Conservation (phyloP, 2,329 filamentous ascomycete species). For the Cytospora piceae region DNA sequence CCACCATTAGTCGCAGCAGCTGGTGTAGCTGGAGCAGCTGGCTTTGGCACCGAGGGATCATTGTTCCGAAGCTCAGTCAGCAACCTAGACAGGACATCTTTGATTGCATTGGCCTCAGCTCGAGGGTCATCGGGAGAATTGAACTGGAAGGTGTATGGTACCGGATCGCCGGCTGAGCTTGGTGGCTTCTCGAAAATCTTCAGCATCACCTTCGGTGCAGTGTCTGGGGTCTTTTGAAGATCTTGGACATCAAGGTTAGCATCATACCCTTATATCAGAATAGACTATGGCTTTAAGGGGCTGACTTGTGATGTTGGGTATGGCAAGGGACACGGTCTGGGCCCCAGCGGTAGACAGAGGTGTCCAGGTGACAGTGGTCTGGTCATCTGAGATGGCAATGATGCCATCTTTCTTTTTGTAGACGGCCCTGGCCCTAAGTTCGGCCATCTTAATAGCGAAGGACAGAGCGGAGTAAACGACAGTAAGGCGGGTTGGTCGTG, state of each 20-base stretch:
- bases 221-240: slow-evolving; percentile 91
- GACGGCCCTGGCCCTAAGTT: slow-evolving; percentile 67
- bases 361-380: slow-evolving; percentile 79
- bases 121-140: slow-evolving; percentile 77
- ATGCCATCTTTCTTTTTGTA: slow-evolving; percentile 98
- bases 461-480: not conserved
- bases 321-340: slow-evolving; percentile 68
- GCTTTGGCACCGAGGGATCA: slow-evolving; percentile 56
- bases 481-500: not conserved
- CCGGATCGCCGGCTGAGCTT: slow-evolving; percentile 57
- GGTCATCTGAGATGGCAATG: slow-evolving; percentile 74
- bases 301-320: slow-evolving; percentile 83
- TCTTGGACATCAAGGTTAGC: slow-evolving; percentile 55
- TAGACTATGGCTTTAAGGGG: not conserved
- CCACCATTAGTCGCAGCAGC: slow-evolving; percentile 31
- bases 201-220: slow-evolving; percentile 87
- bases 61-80: slow-evolving; percentile 69
- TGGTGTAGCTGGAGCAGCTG: slow-evolving; percentile 42
- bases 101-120: slow-evolving; percentile 82
- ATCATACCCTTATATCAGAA: too few relatives aligned
- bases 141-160: slow-evolving; percentile 86
- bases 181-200: slow-evolving; percentile 81
- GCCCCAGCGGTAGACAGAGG: slow-evolving; percentile 66
- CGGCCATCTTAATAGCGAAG: slow-evolving; percentile 50
- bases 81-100: slow-evolving; percentile 77